Base-by-base conservation (phyloP, 2,329 filamentous ascomycete genomes). In the Pseudofabraea citricarpa region DNA sequence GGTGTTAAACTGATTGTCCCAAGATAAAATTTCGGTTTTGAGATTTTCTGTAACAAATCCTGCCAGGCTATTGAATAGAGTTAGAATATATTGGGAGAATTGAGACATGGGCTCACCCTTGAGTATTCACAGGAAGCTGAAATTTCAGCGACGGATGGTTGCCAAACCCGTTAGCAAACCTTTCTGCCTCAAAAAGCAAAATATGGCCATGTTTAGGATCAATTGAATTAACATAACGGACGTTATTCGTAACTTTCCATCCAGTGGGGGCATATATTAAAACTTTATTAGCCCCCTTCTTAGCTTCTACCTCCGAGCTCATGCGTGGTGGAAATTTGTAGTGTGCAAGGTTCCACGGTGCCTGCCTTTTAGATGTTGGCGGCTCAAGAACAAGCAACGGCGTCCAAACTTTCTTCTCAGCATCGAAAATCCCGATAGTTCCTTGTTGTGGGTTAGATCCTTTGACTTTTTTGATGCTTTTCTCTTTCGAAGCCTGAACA, bases 371-470 rank as follows among this genome's bases (percentile, higher is more conserved):
- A 9, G 24, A 12, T 16, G 24, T 26, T 26, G 18, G 9, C 10
- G 7, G 33, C 13, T 36, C 33, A 7, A 43, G 33, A 5, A 22
- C 12, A 12, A 43, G 41, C 18, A 43, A 33, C n/a, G 32, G n/a
- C 2, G 32, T 43, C 31, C 32, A 37, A 7, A 20, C 18, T 12
- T 29, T 32, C 13, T 27, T 20, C 6, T 22, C 13, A 21, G 9
- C 19, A 19, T 43, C 41, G 19, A 15, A 43, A 20, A 43, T 38
- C 20, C 31, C 33, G 38, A 43, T 43, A 16, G 33, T 29, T 19
- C 22, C 33, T 32, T 38, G 18, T 19, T 26, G 36, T 13, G 22
- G 36, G 5, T 18, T 21, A 19, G 23, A 16, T 5, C 7, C 23
- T 21, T 24, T 19, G 3, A 19, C 7, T 19, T 36, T 36, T 18